Conservation (phyloP, 345 rosid species). For the Litchi chinensis region DNA sequence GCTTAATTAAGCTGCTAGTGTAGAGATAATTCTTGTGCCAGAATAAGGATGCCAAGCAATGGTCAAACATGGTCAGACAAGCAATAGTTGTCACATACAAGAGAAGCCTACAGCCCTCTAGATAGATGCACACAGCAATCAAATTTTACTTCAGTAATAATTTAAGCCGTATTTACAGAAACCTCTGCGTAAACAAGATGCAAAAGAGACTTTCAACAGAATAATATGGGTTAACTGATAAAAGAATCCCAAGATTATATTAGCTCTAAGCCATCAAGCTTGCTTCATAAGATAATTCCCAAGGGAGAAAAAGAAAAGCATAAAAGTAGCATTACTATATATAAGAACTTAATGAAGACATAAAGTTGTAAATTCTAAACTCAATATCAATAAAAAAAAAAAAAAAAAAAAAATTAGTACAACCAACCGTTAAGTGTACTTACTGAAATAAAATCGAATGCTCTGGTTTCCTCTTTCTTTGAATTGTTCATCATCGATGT, state of each 20-base stretch:
- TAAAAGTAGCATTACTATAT: not conserved
- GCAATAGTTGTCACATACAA: not conserved
- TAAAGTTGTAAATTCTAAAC: not conserved
- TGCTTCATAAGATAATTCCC: not conserved
- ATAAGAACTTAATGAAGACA: not conserved
- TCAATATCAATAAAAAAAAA: not conserved
- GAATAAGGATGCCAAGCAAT: not conserved
- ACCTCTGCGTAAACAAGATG: not conserved
- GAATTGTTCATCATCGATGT: conserved; percentile 55
- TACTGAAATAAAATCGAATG: conserved; percentile 96
- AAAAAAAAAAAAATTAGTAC: not conserved
- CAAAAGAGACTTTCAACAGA: not conserved
- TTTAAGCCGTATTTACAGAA: too few relatives aligned
- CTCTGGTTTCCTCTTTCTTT: conserved; percentile 84
- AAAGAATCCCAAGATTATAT: not conserved
- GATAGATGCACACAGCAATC: not conserved
- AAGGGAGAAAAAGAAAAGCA: not conserved
- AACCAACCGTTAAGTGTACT: conserved; percentile 35
- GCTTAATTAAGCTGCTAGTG: not conserved
- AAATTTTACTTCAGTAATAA: too few relatives aligned
- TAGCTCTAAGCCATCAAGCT: not conserved
- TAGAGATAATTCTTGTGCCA: not conserved
- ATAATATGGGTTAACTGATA: not conserved
- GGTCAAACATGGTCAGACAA: not conserved
- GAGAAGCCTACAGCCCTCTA: not conserved